A percentile compares a stretch with the other conserved stretches of the same genome.
Evolutionary conservation across 1,284 basidiomycete genomes (phyloP).

Genomic region (Takashimella tepidaria): DNA sequence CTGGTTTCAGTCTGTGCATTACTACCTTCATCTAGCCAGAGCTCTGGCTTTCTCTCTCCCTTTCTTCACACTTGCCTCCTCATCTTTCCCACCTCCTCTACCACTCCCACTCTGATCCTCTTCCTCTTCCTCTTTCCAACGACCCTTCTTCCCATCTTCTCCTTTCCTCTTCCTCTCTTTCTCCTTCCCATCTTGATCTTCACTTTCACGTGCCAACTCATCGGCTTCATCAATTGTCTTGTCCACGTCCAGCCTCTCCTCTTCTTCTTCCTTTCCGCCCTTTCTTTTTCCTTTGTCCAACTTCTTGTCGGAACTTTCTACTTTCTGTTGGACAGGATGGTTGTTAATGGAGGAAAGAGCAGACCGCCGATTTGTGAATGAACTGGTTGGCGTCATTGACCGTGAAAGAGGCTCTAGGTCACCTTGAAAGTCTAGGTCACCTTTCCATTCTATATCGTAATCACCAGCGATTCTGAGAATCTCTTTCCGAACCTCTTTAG

Average conservation of each 20-base stretch:
- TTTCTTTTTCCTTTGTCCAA: slow-evolving; percentile 5
- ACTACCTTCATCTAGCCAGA: background rate
- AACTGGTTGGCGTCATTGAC: too few species aligned
- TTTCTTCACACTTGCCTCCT: slow-evolving; percentile 8
- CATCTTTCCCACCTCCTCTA: slow-evolving; percentile 13
- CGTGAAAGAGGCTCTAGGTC: background rate
- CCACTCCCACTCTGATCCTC: slow-evolving; percentile 2
- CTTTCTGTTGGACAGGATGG: background rate
- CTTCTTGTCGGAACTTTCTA: background rate
- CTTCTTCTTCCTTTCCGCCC: slow-evolving; percentile 7
- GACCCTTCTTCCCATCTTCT: slow-evolving; percentile 1
- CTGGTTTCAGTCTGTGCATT: too few species aligned
- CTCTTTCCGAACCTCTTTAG: slow-evolving; percentile 53
- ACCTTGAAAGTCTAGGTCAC: slow-evolving; percentile 26
- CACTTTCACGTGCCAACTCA: slow-evolving; percentile 33
- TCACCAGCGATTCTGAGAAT: slow-evolving; percentile 60
- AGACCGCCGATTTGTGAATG: too few species aligned
- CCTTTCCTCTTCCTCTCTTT: slow-evolving; percentile 26
- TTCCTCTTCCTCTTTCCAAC: background rate
- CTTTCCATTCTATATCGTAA: slow-evolving; percentile 54
- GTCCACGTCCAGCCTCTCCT: slow-evolving; percentile 33
- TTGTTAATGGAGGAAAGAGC: too few species aligned
- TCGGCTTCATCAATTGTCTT: slow-evolving; percentile 41
- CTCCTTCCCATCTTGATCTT: slow-evolving; percentile 22
- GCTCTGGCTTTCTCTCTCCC: slow-evolving; percentile 11